A percentile compares a stretch with the other conserved stretches of the same genome.
These are phyloP conservation scores for Phlyctochytrium planicorne DNA, from an alignment of 192 early-diverging fungal genomes.

Conservation along the genomic window DNA sequence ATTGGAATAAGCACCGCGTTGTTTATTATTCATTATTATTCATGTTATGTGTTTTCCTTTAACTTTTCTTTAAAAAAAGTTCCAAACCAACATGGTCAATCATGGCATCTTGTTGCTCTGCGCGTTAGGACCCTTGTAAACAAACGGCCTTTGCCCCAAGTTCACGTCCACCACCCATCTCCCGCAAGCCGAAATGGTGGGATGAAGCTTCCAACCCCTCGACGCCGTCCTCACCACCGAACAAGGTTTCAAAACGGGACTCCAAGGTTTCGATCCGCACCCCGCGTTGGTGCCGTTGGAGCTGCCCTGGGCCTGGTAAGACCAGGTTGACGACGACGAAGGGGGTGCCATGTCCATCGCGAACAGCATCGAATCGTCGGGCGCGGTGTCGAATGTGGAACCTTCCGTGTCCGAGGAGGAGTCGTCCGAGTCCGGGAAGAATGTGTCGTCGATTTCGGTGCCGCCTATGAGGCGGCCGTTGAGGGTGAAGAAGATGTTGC, in stretches of 20 bases:
- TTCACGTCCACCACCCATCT: slow-evolving; percentile 28
- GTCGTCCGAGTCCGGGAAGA: background rate
- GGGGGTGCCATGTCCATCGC: background rate
- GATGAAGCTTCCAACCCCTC: slow-evolving; percentile 27
- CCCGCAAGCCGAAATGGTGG: slow-evolving; percentile 23
- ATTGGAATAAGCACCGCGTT: too few relatives aligned
- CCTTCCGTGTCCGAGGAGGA: background rate
- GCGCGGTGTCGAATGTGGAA: too few relatives aligned
- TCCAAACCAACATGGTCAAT: too few relatives aligned
- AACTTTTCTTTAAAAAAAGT: too few relatives aligned
- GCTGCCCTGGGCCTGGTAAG: background rate
- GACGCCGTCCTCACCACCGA: slow-evolving; percentile 36
- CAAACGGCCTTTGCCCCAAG: slow-evolving; percentile 24
- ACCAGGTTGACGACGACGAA: background rate
- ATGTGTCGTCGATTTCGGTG: background rate
- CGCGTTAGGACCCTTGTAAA: slow-evolving; percentile 7
- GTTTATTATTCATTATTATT: too few relatives aligned
- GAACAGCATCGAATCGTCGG: too few relatives aligned
- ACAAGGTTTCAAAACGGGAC: slow-evolving; percentile 13
- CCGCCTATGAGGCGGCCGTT: slow-evolving; percentile 12
- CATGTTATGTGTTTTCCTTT: too few relatives aligned
- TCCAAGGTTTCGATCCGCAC: too few relatives aligned
- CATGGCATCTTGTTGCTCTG: too few relatives aligned
- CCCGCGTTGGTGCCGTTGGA: too few relatives aligned
- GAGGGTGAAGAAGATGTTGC: slow-evolving; percentile 22